Percentiles rank a stretch among this genome's conserved stretches.
phyloP scores from a whole-genome alignment of 192 early-diverging fungal genomes.

The Lobosporangium transversale region DNA sequence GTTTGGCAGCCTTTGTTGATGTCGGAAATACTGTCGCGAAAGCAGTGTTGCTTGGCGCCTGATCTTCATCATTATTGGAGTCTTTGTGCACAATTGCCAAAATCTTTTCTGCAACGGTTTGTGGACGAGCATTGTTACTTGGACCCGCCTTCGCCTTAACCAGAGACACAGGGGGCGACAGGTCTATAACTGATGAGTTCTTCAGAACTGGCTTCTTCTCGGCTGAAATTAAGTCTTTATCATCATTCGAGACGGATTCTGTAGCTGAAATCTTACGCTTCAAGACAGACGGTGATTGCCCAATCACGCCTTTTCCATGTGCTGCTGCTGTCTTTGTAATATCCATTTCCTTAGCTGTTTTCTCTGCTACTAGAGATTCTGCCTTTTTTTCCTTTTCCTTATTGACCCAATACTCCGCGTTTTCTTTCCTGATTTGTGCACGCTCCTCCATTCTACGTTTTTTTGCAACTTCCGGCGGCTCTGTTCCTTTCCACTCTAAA shows the following conservation, averaged over 20 bases:
- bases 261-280: background rate
- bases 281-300: background rate
- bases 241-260: background rate
- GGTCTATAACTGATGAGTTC: background rate
- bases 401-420: slow-evolving; percentile 12
- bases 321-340: background rate
- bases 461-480: slow-evolving; percentile 23
- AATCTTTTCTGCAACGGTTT: slow-evolving; percentile 4
- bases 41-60: background rate
- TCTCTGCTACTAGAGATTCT: background rate
- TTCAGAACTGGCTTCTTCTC: background rate
- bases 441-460: slow-evolving; percentile 19
- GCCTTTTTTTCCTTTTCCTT: background rate
- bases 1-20: background rate
- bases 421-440: slow-evolving; percentile 5
- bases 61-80: background rate
- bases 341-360: background rate
- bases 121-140: background rate
- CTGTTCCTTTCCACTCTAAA: slow-evolving; percentile 27
- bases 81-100: slow-evolving; percentile 3
- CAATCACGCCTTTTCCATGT: background rate
- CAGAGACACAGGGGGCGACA: background rate
- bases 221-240: background rate
- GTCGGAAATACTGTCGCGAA: background rate
- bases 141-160: background rate